Conservation (phyloP, 768 basidiomycete genomes). For the Mycena galericulata region DNA sequence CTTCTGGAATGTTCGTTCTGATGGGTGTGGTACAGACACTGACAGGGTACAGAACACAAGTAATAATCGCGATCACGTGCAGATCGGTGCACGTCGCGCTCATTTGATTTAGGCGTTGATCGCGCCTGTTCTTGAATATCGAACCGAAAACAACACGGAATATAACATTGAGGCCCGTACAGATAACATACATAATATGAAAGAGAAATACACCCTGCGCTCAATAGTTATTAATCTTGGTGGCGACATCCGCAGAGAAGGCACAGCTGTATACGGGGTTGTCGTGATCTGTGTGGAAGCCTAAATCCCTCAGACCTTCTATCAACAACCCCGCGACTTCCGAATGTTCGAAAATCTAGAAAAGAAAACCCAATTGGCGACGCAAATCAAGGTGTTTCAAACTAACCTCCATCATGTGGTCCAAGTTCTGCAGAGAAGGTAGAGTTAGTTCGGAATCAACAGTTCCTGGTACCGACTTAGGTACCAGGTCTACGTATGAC, state of each 20-base stretch:
- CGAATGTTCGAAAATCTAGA: constrained; percentile 26
- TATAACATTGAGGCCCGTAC: no score
- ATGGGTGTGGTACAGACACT: no score
- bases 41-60: no score
- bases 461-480: no score
- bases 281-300: constrained; percentile 21
- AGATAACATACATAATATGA: constrained; percentile 8
- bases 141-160: no score
- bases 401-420: constrained; percentile 23
- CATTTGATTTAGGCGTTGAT: no score
- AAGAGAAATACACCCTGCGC: neutral
- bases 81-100: no score
- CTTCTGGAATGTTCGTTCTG: no score
- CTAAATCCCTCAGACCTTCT: constrained; percentile 9
- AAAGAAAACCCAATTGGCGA: neutral
- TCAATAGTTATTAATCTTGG: constrained; percentile 24
- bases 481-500: no score
- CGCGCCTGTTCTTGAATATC: no score
- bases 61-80: no score
- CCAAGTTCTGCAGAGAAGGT: constrained; percentile 16
- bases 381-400: neutral
- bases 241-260: constrained; percentile 25
- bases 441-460: neutral
- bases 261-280: neutral
- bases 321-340: constrained; percentile 9